Base-by-base conservation (phyloP, 2,329 filamentous ascomycete genomes). In the Aspergillus vadensis region DNA sequence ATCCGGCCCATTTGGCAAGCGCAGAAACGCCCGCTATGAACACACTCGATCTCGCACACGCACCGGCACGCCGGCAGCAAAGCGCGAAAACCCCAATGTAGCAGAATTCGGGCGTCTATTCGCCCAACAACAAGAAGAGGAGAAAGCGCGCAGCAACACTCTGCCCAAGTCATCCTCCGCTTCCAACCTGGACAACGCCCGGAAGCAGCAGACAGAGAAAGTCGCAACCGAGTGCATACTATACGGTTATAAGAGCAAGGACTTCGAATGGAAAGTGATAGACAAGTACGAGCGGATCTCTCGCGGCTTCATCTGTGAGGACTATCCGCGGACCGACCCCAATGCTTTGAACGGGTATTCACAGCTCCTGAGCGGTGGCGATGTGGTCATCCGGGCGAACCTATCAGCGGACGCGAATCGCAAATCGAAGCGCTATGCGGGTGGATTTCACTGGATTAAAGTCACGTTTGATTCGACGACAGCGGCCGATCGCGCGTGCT, bases 401-500 rank as follows among this genome's bases (percentile, higher is more conserved):
- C 79, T 97, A 55, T 90, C 88, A 2, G 79, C 85, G 17, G 88
- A 89, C 39, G 91, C 96, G 69, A 86, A 92, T 58, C 82, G 84
- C 56, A 90, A 93, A 74, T 91, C 94, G 71, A 92, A 93, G 76
- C 86, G 84, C 63, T 92, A 91, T 63, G 89, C 89, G 49, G 91
- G 92, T 53, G 94, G 94, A 47, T 85, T 90, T 67, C 91, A 97
- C 80, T 98, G 94, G 94, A 92, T 97, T 69, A 92, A 92, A 75
- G 82, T 93, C 58, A 93, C 90, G 0, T 93, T 92, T 69, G 90
- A 92, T 76, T 91, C 87, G 44, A 82, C 84, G 52, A 85, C 89
- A 66, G 88, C 89, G 2, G 90, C 89, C 19, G 88, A 91, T 61
- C 81, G 86, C 10, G 90, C 90, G 21, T 78, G 88, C 44, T 89